Evolutionary conservation across 1,284 basidiomycete species (phyloP), one percentile per base, ranked within the genome.

Genomic region (Meripilus lineatus): DNA sequence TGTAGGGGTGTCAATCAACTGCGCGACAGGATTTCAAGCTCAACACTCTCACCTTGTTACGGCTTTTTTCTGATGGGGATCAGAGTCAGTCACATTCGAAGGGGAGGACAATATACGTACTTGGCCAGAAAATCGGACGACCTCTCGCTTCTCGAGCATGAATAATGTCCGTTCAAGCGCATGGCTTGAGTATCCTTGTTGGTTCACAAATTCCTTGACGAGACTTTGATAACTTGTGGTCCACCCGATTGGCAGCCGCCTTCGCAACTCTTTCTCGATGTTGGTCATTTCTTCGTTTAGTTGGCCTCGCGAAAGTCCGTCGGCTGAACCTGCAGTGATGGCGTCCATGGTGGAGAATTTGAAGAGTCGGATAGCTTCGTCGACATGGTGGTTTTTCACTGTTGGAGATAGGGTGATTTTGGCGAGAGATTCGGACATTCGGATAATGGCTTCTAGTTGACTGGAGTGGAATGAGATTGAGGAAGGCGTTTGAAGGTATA

Each of bases 261-360:
- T 69, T 48, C 86, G 72, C 44, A 99, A 74, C 63, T 99, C 96
- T 58, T 85, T 84, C 66, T 99, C 96, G 53, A 99, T 94, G 55
- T 81, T 78, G 44, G 77, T 73, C 73, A 98, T 94, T 70, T 99
- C 96, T 50, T 94, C 93, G 62, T 95, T 93, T 22, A 99, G 69
- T 59, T 95, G 92, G 4, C 89, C 85, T 38, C 94, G 81, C 13
- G 92, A 93, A 56, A 99, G 77, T 1, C 96, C 96, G 55, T 98
- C 95, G 5, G 91, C 85, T 28, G 84, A 84, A 35, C 89, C 91
- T 4, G 94, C 93, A 21, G 92, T 90, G 21, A 99, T 94, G 20
- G 96, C 96, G 64, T 99, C 93, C 95, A 99, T 98, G 1, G 96
- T 99, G 14, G 93, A 97, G 67, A 87, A 96, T 58, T 96, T 97